A percentile compares a stretch with the other conserved stretches of the same genome.
These are phyloP conservation scores for Diaporthe capsici DNA, from an alignment of 2,329 filamentous ascomycete species.

Conservation along the genomic window DNA sequence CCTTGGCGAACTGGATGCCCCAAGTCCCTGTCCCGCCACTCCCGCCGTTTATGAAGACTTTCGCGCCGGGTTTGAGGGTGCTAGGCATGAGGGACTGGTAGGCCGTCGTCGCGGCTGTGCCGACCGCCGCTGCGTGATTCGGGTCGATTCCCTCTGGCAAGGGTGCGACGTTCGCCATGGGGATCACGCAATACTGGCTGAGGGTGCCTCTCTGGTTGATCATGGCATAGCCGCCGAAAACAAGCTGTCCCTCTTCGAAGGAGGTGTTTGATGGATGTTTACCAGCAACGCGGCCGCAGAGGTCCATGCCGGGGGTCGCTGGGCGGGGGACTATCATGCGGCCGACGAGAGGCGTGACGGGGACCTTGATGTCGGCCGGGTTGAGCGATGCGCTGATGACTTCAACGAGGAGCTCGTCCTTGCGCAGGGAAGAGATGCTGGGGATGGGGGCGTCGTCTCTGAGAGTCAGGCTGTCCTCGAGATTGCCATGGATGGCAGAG, in stretches of 20 bases:
- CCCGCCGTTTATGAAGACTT: slow-evolving; percentile 54
- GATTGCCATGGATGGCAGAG: background rate
- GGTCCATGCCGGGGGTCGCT: slow-evolving; percentile 64
- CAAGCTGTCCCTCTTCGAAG: slow-evolving; percentile 43
- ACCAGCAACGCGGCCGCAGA: slow-evolving; percentile 62
- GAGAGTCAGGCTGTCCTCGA: background rate
- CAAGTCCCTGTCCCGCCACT: slow-evolving; percentile 55
- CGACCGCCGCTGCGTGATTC: slow-evolving; percentile 47
- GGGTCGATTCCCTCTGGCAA: slow-evolving; percentile 41
- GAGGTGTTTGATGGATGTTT: slow-evolving; percentile 25
- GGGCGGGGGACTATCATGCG: slow-evolving; percentile 55
- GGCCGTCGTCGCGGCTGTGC: slow-evolving; percentile 47
- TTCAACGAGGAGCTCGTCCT: slow-evolving; percentile 54
- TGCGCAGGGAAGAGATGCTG: background rate
- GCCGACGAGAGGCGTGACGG: slow-evolving; percentile 56
- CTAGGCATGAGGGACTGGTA: slow-evolving; percentile 44
- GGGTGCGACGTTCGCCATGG: slow-evolving; percentile 11
- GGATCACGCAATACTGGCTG: slow-evolving; percentile 43
- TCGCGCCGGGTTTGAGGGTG: slow-evolving; percentile 35
- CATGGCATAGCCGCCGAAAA: slow-evolving; percentile 41
- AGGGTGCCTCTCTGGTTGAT: slow-evolving; percentile 42
- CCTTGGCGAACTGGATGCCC: slow-evolving; percentile 55
- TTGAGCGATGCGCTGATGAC: slow-evolving; percentile 61
- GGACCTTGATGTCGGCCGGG: slow-evolving; percentile 65
- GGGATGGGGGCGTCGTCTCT: background rate